Percentiles rank a stretch among this genome's conserved stretches.
These are phyloP conservation scores for Cadophora gregata DNA, from an alignment of 2,329 filamentous ascomycete genomes.

Conservation along the genomic window DNA sequence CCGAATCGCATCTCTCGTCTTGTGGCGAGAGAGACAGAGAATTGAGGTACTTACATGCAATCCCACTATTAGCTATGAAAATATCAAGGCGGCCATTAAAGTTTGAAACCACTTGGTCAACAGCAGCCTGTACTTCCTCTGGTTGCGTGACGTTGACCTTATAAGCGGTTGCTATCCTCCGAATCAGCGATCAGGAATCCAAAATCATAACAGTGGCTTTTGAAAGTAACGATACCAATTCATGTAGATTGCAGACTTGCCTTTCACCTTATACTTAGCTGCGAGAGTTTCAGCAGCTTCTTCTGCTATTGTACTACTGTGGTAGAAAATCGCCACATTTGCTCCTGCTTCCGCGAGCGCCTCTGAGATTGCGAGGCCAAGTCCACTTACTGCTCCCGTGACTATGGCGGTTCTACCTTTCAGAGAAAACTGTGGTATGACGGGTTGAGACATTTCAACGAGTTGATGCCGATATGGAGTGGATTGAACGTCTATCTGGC, in stretches of 20 bases:
- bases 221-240: not conserved
- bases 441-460: not conserved
- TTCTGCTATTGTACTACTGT: not conserved
- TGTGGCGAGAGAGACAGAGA: too few relatives aligned
- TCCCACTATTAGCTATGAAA: conserved; percentile 3
- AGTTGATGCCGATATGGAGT: not conserved
- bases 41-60: not conserved
- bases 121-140: not conserved
- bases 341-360: conserved; percentile 54
- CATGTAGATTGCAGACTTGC: not conserved
- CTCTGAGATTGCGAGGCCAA: conserved; percentile 51
- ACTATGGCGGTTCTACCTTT: conserved; percentile 52
- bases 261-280: not conserved
- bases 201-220: not conserved
- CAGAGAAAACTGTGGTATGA: conserved; percentile 49
- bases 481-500: not conserved
- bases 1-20: not conserved
- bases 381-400: conserved; percentile 54
- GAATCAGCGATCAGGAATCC: not conserved
- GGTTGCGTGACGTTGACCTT: conserved; percentile 5
- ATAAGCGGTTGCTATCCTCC: not conserved
- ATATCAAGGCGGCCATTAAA: conserved; percentile 1
- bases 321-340: conserved; percentile 53
- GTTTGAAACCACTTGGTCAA: not conserved
- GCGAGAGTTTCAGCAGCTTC: not conserved